Percentiles rank a stretch among this genome's conserved stretches.
phyloP scores from a whole-genome alignment of 2,329 filamentous ascomycete species.

The Thielaviopsis euricoi region DNA sequence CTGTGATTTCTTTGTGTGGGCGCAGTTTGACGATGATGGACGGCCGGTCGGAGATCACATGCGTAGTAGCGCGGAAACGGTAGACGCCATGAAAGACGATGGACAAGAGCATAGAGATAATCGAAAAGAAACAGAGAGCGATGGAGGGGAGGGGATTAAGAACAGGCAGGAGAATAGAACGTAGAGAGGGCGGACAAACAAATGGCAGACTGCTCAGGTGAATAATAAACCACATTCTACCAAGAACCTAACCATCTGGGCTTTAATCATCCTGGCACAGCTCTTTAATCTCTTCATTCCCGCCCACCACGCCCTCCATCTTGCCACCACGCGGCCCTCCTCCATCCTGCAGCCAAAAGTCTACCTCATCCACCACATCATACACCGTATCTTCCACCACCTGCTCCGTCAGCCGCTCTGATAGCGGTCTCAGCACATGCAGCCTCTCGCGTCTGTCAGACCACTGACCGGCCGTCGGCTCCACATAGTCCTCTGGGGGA shows the following conservation, averaged over 20 bases:
- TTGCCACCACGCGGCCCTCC: slow-evolving; percentile 30
- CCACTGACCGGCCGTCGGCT: slow-evolving; percentile 18
- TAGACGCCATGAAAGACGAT: no score
- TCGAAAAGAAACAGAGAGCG: no score
- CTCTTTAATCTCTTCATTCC: slow-evolving; percentile 45
- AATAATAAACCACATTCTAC: neutral
- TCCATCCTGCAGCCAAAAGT: slow-evolving; percentile 65
- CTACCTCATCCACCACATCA: slow-evolving; percentile 86
- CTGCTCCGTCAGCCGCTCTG: slow-evolving; percentile 74
- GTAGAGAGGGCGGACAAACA: neutral
- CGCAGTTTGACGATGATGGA: slow-evolving; percentile 72
- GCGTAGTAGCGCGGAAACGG: no score
- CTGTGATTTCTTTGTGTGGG: slow-evolving; percentile 74
- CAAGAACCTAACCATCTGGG: neutral
- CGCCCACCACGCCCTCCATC: slow-evolving; percentile 27
- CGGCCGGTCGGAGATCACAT: slow-evolving; percentile 32
- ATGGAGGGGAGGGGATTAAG: neutral
- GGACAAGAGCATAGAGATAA: no score
- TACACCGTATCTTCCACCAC: slow-evolving; percentile 88
- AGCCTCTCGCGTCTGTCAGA: neutral
- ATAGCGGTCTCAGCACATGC: slow-evolving; percentile 1
- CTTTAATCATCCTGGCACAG: slow-evolving; percentile 43
- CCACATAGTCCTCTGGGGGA: slow-evolving; percentile 47
- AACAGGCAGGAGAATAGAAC: neutral
- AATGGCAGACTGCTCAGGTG: neutral